Base-by-base conservation (phyloP, 2,329 filamentous ascomycete genomes). In the Cercospora berteroae region DNA sequence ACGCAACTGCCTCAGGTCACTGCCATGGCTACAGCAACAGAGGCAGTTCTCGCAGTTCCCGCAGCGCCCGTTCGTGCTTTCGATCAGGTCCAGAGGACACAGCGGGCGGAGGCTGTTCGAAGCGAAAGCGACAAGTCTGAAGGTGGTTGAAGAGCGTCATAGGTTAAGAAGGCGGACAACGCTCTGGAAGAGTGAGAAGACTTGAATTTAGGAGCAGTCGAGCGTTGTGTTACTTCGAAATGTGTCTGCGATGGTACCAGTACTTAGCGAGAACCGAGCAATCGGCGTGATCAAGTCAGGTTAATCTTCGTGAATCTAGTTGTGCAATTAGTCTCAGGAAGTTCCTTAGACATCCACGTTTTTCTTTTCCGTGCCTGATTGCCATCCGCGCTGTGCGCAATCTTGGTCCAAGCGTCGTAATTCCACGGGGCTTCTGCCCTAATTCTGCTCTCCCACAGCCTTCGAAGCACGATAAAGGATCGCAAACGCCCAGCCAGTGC, bases 381-480 rank as follows among this genome's bases (percentile, higher is more conserved):
- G 44, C 18, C 44, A 8, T 10, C 18, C 9, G 18, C 10, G 44
- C 44, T 50, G 18, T 8, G 18, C 18, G 20, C 4, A 9, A 18
- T 12, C 44, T 9, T 10, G 9, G 3, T 12, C 20, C 18, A 50
- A 50, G 18, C 3, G 4, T 13, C 13, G 10, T 3, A 29, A n/a
- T 12, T 25, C 10, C 20, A 55, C 8, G 20, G 3, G 10, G 18
- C 50, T 25, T 13, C 13, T n/a, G 7, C 8, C 12, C 23, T 48
- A 63, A 12, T 56, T 57, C 50, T 63, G 61, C 31, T 68, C 69
- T n/a, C 67, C 70, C 48, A 78, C 61, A 29, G 70, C 73, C 57
- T 70, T 55, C 7, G 78, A 77, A 27, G 78, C 74, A 65, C 75
- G 71, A 36, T 70, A 73, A 36, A 79, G 66, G 50, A 77, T 73